Evolutionary conservation across 495 filamentous ascomycete genomes (phyloP).

Genomic region (Aspergillus steynii): DNA sequence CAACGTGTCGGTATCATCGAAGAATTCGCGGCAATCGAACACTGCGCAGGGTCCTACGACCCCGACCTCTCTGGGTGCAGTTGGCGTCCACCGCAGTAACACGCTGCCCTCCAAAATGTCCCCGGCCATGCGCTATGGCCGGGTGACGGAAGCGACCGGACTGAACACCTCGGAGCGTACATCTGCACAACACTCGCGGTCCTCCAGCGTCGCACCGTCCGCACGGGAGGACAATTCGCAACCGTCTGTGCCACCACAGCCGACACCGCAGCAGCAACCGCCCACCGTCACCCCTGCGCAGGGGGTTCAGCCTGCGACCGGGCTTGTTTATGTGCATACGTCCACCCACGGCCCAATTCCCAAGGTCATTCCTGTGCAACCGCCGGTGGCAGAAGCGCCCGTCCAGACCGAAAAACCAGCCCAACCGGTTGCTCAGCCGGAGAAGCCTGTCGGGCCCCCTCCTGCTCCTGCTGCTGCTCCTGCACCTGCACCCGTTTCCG

Average conservation of each 20-base stretch:
- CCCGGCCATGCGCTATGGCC: constrained; percentile 61
- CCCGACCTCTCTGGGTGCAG: constrained; percentile 56
- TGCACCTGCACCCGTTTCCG: constrained; percentile 2
- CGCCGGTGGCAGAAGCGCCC: constrained; percentile 2
- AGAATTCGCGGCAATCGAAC: constrained; percentile 71
- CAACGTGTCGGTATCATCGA: constrained; percentile 76
- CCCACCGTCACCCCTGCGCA: constrained; percentile 5
- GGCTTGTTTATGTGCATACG: constrained; percentile 32
- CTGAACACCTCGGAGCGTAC: constrained; percentile 34
- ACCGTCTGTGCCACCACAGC: constrained; percentile 20
- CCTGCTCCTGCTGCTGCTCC: constrained; percentile 14
- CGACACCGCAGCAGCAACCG: constrained; percentile 23
- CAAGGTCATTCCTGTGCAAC: constrained; percentile 10
- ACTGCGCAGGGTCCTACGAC: constrained; percentile 70
- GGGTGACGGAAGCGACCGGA: constrained; percentile 35
- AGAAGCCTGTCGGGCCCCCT: constrained; percentile 1
- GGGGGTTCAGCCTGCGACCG: constrained; percentile 16
- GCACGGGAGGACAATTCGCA: neutral
- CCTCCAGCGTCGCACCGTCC: constrained; percentile 17
- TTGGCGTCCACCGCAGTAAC: constrained; percentile 86
- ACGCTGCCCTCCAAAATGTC: constrained; percentile 94
- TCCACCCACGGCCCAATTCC: constrained; percentile 40
- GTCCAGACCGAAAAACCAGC: neutral
- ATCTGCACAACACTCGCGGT: constrained; percentile 35
- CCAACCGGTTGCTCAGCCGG: neutral